Base-by-base conservation (phyloP, 2,329 filamentous ascomycete species). In the Pezicula neosporulosa region DNA sequence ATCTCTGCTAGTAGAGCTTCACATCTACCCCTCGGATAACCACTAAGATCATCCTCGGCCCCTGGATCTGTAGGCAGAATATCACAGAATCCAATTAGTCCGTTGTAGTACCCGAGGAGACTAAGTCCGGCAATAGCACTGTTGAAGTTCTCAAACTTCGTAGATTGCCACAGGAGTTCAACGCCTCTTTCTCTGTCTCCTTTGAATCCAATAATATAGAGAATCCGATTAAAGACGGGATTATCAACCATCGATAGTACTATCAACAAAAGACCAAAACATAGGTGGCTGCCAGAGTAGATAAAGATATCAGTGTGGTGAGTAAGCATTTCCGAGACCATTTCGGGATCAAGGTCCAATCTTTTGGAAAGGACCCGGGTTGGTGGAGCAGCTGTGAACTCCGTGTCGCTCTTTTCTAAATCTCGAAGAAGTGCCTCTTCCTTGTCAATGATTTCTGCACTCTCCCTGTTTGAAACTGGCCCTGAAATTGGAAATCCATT, bases 131-230 rank as follows among this genome's bases (percentile, higher is more conserved):
- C 86, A 65, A 97, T 86, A 6, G 89, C 93, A n/a, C 92, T 93
- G 64, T 97, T 95, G 63, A 97, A 81, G 67, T 96, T 96, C 55
- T 85, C 73, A 66, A 92, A 94, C 46, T 85, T 84, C 19, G 90
- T 91, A 12, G 90, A 89, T 66, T 89, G 85, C 94, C 94, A 99
- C 4, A 99, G 82, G 82, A 97, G 87, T 37, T 80, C 77, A 30
- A 97, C 77, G 9, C 92, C 94, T 37, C 86, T 80, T 55, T 90
- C 83, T 41, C 92, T 86, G 66, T 97, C 92, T 30, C 94, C 94
- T 55, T 83, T 85, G 72, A 97, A 97, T 1, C 94, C 94, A 28
- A 97, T 87, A 39, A 97, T 86, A 53, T 86, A 89, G 4, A 97
- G 77, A 1, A 99, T 80, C 50, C 84, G 87, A n/a, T 83, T 87